Evolutionary conservation across 495 filamentous ascomycete genomes (phyloP).

Genomic region (Talaromyces liani): DNA sequence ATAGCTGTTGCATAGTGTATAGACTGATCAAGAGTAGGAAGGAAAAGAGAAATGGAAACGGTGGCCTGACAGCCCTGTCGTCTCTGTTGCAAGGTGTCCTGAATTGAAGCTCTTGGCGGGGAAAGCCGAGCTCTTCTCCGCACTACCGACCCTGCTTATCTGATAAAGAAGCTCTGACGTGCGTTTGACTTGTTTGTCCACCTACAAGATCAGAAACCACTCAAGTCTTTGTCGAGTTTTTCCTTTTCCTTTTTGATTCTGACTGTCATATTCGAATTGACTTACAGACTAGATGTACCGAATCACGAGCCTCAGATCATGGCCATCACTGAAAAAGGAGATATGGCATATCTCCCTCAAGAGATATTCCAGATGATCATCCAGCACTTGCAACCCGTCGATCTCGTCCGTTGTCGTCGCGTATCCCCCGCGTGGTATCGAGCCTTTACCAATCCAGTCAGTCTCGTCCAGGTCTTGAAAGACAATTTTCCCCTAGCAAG

Average conservation of each 20-base stretch:
- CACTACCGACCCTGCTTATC: not conserved
- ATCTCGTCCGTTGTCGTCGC: slow-evolving; percentile 46
- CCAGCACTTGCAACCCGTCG: slow-evolving; percentile 36
- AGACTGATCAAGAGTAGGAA: not conserved
- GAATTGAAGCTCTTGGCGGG: slow-evolving; percentile 36
- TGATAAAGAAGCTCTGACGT: not conserved
- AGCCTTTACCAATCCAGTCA: slow-evolving; percentile 43
- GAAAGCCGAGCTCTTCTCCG: not conserved
- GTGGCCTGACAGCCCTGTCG: slow-evolving; percentile 4
- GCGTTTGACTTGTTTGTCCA: not conserved
- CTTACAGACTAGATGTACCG: slow-evolving; percentile 9
- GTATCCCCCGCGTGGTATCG: slow-evolving; percentile 48
- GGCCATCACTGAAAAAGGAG: not conserved
- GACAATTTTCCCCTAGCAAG: slow-evolving; percentile 46
- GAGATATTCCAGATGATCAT: slow-evolving; percentile 39
- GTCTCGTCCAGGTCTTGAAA: slow-evolving; percentile 39
- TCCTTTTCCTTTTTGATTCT: not conserved
- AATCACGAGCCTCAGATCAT: slow-evolving; percentile 2
- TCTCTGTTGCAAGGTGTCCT: slow-evolving; percentile 35
- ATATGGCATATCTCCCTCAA: slow-evolving; percentile 27
- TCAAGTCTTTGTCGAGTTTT: not conserved
- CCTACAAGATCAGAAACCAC: not conserved
- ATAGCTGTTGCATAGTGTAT: not conserved
- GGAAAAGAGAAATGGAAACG: not conserved
- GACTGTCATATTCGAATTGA: not conserved